These are phyloP conservation scores for Rhodotorula sp. DNA, from an alignment of 1,284 basidiomycete species.

Conservation along the genomic window DNA sequence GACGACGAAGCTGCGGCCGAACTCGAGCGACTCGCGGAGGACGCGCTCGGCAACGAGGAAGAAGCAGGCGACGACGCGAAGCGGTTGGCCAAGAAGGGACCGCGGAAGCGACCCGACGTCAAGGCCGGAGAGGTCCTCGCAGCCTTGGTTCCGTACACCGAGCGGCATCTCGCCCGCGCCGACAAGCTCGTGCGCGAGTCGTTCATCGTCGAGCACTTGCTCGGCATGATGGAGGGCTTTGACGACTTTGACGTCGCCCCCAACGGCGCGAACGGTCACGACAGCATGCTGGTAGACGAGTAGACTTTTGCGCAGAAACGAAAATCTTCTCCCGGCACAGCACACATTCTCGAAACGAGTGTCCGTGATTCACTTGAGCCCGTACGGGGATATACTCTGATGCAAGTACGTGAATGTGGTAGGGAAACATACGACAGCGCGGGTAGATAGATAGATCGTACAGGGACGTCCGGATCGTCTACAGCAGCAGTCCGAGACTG, in stretches of 20 bases:
- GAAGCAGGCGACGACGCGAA: slow-evolving; percentile 29
- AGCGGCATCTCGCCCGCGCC: slow-evolving; percentile 80
- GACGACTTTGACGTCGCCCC: slow-evolving; percentile 33
- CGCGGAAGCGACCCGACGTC: slow-evolving; percentile 23
- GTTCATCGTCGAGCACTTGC: slow-evolving; percentile 86
- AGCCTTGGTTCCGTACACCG: slow-evolving; percentile 86
- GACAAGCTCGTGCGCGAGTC: slow-evolving; percentile 87
- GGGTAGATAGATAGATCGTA: too few species aligned
- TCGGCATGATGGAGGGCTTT: slow-evolving; percentile 63
- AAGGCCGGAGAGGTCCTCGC: slow-evolving; percentile 66
- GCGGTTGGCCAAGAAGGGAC: slow-evolving; percentile 13
- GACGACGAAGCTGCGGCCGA: slow-evolving; percentile 8
- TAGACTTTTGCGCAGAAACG: background rate
- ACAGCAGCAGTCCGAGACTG: background rate
- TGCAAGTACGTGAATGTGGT: background rate
- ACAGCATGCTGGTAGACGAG: slow-evolving; percentile 17
- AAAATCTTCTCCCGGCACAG: too few species aligned
- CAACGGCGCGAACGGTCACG: background rate
- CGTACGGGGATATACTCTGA: background rate
- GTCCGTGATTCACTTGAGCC: background rate
- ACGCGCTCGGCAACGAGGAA: slow-evolving; percentile 10
- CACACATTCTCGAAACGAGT: background rate
- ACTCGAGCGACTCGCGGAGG: slow-evolving; percentile 37
- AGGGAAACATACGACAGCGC: too few species aligned
- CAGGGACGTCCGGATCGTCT: too few species aligned